These are phyloP conservation scores for Phialophora macrospora DNA, from an alignment of 2,329 filamentous ascomycete genomes.

Conservation along the genomic window DNA sequence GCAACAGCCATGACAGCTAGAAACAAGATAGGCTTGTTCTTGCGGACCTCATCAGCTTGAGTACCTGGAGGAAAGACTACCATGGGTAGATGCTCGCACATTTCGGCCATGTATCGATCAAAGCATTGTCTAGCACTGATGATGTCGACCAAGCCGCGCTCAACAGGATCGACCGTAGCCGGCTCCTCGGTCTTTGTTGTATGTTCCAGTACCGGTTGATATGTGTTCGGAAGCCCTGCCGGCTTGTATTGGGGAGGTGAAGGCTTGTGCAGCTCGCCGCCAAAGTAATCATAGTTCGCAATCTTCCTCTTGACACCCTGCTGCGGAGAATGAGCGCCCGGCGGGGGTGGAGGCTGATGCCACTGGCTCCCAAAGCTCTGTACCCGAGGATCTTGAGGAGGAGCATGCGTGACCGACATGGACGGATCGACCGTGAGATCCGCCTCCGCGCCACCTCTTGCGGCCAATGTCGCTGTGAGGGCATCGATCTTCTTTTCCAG, in stretches of 20 bases:
- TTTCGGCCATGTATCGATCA: conserved; percentile 59
- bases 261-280: conserved; percentile 37
- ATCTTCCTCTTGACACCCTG: conserved; percentile 38
- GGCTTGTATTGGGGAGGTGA: conserved; percentile 24
- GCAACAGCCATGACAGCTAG: conserved; percentile 62
- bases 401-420: conserved; percentile 28
- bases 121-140: conserved; percentile 62
- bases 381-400: conserved; percentile 23
- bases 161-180: conserved; percentile 53
- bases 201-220: conserved; percentile 25
- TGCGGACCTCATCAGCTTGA: conserved; percentile 60
- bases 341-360: conserved; percentile 13
- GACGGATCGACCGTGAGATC: conserved; percentile 35
- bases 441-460: conserved; percentile 47
- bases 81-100: conserved; percentile 61
- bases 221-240: conserved; percentile 13
- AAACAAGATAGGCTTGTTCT: conserved; percentile 64
- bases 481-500: conserved; percentile 92
- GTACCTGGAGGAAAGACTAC: conserved; percentile 62
- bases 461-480: conserved; percentile 77
- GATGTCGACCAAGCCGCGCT: conserved; percentile 57
- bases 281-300: conserved; percentile 36
- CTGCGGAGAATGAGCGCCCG: conserved; percentile 21
- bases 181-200: conserved; percentile 27
- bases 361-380: conserved; percentile 34